Conservation (phyloP, 805 yeast genomes). For the Metschnikowia shivogae region DNA sequence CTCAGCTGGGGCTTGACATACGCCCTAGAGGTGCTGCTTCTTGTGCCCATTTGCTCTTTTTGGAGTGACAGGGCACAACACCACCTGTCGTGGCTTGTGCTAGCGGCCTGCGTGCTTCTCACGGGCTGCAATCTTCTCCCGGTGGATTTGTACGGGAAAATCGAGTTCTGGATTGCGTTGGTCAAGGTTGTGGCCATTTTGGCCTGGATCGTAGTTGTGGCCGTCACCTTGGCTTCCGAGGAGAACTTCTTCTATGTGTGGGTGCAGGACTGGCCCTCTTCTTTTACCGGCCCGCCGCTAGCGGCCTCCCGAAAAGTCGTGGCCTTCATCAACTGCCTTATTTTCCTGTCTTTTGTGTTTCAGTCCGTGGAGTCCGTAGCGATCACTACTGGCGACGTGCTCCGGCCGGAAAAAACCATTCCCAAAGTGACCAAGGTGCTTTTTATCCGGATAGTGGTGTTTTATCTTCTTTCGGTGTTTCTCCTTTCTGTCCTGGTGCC, state of each 20-base stretch:
- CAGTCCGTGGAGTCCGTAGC: slow-evolving; percentile 20
- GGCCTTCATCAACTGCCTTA: slow-evolving; percentile 10
- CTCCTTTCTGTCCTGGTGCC: slow-evolving; percentile 17
- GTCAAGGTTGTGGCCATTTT: slow-evolving; percentile 19
- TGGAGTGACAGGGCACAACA: slow-evolving; percentile 12
- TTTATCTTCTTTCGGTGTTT: slow-evolving; percentile 15
- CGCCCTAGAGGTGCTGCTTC: slow-evolving; percentile 21
- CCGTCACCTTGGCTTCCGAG: slow-evolving; percentile 3
- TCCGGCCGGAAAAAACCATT: slow-evolving; percentile 11
- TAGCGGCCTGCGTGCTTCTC: slow-evolving; percentile 14
- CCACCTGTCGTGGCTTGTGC: slow-evolving; percentile 6
- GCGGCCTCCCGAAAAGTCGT: slow-evolving; percentile 1
- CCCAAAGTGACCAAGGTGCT: slow-evolving; percentile 13
- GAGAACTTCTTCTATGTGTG: slow-evolving; percentile 9
- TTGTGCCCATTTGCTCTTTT: slow-evolving; percentile 13
- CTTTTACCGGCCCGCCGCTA: slow-evolving; percentile 5
- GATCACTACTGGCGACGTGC: slow-evolving; percentile 17
- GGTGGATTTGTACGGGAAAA: slow-evolving; percentile 20
- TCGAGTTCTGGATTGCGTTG: slow-evolving; percentile 19
- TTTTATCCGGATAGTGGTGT: slow-evolving; percentile 16
- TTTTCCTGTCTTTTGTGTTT: slow-evolving; percentile 18
- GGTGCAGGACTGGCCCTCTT: slow-evolving; percentile 11
- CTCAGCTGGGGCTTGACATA: slow-evolving; percentile 25
- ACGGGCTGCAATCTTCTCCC: slow-evolving; percentile 20
- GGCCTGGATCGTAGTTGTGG: slow-evolving; percentile 16